These are phyloP conservation scores for Allium fistulosum DNA, from an alignment of 106 monocot genomes.

Conservation along the genomic window DNA sequence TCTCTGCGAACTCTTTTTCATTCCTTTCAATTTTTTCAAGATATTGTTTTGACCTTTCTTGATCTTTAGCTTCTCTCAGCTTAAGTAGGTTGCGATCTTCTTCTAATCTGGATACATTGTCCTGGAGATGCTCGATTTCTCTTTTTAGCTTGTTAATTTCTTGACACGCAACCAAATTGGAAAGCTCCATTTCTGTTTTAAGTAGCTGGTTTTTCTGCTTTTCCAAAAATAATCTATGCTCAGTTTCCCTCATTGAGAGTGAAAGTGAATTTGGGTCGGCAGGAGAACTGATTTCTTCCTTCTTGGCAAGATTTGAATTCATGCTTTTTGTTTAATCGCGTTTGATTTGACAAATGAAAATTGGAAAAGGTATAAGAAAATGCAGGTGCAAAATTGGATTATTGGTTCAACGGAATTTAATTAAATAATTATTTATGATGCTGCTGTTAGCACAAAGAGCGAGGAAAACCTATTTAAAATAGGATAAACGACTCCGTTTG, in stretches of 20 bases:
- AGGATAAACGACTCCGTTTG: no score
- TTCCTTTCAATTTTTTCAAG: background rate
- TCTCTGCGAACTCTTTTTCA: background rate
- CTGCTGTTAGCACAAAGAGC: no score
- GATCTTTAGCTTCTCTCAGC: constrained; percentile 1
- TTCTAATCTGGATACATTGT: background rate
- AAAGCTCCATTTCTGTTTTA: background rate
- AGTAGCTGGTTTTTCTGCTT: background rate
- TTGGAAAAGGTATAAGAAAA: no score
- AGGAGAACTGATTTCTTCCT: no score
- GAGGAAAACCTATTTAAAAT: no score
- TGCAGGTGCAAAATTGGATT: no score
- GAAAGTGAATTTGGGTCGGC: no score
- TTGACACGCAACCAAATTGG: background rate
- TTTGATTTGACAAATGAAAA: no score
- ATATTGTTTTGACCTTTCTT: background rate
- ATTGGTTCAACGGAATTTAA: no score
- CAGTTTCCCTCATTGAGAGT: background rate
- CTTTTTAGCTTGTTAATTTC: constrained; percentile 1
- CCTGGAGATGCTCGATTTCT: background rate
- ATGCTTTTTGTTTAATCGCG: no score
- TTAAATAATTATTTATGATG: no score
- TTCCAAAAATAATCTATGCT: background rate
- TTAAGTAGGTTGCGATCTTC: background rate
- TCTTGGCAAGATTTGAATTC: no score